Base-by-base conservation (phyloP, 768 basidiomycete species). In the Auricularia heimuer region DNA sequence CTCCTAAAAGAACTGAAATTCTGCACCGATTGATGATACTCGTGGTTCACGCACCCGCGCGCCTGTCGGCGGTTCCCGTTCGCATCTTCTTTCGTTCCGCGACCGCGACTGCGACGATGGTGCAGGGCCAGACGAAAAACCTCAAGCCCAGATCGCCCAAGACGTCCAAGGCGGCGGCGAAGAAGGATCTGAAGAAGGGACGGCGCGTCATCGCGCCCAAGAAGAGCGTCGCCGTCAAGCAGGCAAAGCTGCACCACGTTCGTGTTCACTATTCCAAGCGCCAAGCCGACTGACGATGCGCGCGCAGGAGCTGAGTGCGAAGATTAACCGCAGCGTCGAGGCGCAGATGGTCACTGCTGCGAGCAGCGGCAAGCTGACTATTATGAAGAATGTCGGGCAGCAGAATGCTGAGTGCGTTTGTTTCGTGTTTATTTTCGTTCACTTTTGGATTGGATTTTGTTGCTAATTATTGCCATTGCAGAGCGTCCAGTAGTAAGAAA, bases 291-390 rank as follows among this genome's bases (percentile, higher is more conserved):
- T 61, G 36, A 54, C 24, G 24, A 6, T 39, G 18, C 58, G 56
- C 44, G 34, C 18, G 18, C 72, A 96, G 94, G 80, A 85, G 71
- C 81, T 97, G 68, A 89, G 89, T 66, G 89, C 92, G 62, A 94
- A 94, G 77, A 94, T 97, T 73, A 93, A 90, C 74, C 87, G 85
- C 74, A 91, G 90, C 24, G 94, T 98, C 70, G 94, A 98, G 74
- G 81, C 83, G 64, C 94, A 95, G 75, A 92, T 94, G 86, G 90
- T 92, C 12, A 78, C 85, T 61, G 93, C 93, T 6, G 94, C 94
- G 3, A 93, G 91, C 3, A 80, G 86, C 54, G 94, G 94, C 45
- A 93, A 92, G 74, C 80, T 98, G 67, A 92, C 92, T 35, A 94
- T 98, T 73, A 93, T 98, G 93, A 91, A 90, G 77, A 83, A 87